Evolutionary conservation across 257 asterid genomes (phyloP).

Genomic region (Capsicum pubescens): DNA sequence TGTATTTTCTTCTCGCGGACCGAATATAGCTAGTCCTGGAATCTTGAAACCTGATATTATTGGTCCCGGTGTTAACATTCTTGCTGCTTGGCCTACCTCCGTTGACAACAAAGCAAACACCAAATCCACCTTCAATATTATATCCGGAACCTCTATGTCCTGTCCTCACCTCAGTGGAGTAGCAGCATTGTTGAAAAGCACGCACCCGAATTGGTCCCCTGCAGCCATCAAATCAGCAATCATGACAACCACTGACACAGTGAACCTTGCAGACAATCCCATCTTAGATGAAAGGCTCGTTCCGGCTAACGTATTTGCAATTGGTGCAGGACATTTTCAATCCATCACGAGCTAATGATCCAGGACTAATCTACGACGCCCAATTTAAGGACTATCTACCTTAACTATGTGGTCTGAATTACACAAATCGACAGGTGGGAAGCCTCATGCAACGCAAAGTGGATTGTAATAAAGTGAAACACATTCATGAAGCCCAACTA

Average conservation of each 20-base stretch:
- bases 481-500: slow-evolving; percentile 40
- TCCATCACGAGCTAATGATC: slow-evolving; percentile 50
- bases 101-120: not conserved
- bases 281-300: slow-evolving; percentile 46
- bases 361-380: slow-evolving; percentile 58
- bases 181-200: slow-evolving; percentile 18
- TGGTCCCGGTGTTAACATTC: slow-evolving; percentile 22
- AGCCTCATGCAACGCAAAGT: slow-evolving; percentile 32
- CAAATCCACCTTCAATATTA: slow-evolving; percentile 8
- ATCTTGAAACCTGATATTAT: slow-evolving; percentile 18
- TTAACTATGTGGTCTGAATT: slow-evolving; percentile 56
- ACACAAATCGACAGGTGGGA: slow-evolving; percentile 41
- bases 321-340: slow-evolving; percentile 61
- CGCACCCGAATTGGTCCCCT: slow-evolving; percentile 28
- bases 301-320: slow-evolving; percentile 43
- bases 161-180: slow-evolving; percentile 28
- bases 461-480: slow-evolving; percentile 34
- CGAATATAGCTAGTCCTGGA: not conserved
- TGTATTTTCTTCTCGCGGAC: slow-evolving; percentile 19
- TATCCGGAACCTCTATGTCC: slow-evolving; percentile 11
- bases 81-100: slow-evolving; percentile 24
- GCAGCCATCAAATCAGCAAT: slow-evolving; percentile 62
- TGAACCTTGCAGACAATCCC: slow-evolving; percentile 35
- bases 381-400: slow-evolving; percentile 48
- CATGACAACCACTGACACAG: slow-evolving; percentile 53